Conservation (phyloP, 2,329 filamentous ascomycete genomes). For the Exophiala sp. region DNA sequence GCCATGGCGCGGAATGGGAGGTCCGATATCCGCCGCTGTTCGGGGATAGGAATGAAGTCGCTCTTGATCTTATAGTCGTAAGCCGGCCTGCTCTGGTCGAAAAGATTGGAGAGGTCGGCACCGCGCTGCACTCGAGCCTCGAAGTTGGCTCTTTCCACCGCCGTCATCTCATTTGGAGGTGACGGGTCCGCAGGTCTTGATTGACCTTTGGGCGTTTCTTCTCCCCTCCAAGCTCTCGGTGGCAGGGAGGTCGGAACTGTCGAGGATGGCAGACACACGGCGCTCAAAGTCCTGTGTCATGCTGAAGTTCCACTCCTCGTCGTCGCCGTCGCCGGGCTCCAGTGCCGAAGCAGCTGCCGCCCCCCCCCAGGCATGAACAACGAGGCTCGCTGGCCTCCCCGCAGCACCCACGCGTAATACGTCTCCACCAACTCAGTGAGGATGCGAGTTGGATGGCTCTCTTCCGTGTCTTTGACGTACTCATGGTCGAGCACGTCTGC, state of each 20-base stretch:
- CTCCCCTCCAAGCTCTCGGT: conserved; percentile 41
- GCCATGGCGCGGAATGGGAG: conserved; percentile 43
- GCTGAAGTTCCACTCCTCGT: conserved; percentile 60
- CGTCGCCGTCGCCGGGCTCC: conserved; percentile 38
- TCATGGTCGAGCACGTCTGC: conserved; percentile 42
- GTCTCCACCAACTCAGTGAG: conserved; percentile 43
- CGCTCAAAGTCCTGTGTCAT: conserved; percentile 57
- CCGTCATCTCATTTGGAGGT: conserved; percentile 35
- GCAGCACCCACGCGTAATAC: conserved; percentile 46
- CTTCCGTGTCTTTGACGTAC: conserved; percentile 41
- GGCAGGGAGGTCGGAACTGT: conserved; percentile 32
- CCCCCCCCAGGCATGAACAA: conserved; percentile 55
- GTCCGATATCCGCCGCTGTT: conserved; percentile 47
- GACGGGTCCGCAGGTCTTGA: conserved; percentile 16
- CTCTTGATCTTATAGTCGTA: conserved; percentile 54
- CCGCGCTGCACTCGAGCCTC: conserved; percentile 54
- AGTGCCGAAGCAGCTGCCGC: conserved; percentile 50
- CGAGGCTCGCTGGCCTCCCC: conserved; percentile 48
- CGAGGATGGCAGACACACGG: conserved; percentile 43
- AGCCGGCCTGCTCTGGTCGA: conserved; percentile 50
- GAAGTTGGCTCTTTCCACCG: conserved; percentile 47
- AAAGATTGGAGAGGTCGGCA: conserved; percentile 52
- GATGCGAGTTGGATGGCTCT: conserved; percentile 40
- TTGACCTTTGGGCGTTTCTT: conserved; percentile 33
- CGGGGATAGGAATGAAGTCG: conserved; percentile 43